Evolutionary conservation across 73 alveolate genomes (phyloP).

Genomic region (Symbiodinium natans): DNA sequence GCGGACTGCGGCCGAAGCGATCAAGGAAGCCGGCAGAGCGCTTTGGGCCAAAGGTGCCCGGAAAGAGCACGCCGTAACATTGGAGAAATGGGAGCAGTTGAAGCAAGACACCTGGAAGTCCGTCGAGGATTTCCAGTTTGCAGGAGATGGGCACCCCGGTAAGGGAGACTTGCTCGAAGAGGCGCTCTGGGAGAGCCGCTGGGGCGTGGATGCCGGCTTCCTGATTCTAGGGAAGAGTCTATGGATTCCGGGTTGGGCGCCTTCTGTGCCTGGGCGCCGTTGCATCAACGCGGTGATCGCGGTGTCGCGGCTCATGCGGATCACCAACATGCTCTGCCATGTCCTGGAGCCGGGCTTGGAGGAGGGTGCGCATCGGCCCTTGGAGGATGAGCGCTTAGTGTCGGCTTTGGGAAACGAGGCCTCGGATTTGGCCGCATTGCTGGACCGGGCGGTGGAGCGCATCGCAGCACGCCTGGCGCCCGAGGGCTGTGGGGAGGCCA

Average conservation of each 20-base stretch:
- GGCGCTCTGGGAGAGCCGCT: slow-evolving; percentile 38
- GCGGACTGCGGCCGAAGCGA: background rate
- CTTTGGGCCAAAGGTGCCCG: background rate
- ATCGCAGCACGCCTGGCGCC: background rate
- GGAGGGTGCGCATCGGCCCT: background rate
- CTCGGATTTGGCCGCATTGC: background rate
- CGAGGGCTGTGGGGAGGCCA: background rate
- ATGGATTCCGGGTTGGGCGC: background rate
- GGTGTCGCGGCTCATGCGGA: background rate
- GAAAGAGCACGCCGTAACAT: background rate
- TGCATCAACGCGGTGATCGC: background rate
- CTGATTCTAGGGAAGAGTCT: slow-evolving; percentile 4
- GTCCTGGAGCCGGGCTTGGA: slow-evolving; percentile 14
- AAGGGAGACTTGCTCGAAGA: slow-evolving; percentile 41
- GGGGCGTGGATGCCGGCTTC: slow-evolving; percentile 39
- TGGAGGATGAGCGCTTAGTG: background rate
- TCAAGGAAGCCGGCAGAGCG: background rate
- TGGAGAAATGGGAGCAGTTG: background rate
- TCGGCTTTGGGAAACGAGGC: background rate
- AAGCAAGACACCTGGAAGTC: background rate
- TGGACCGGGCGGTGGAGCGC: background rate
- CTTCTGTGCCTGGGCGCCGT: background rate
- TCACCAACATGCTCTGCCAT: background rate
- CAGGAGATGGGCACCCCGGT: slow-evolving; percentile 50
- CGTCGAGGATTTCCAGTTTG: slow-evolving; percentile 34